Conservation (phyloP, 2,329 filamentous ascomycete genomes). For the Ambrosiella cleistominuta region DNA sequence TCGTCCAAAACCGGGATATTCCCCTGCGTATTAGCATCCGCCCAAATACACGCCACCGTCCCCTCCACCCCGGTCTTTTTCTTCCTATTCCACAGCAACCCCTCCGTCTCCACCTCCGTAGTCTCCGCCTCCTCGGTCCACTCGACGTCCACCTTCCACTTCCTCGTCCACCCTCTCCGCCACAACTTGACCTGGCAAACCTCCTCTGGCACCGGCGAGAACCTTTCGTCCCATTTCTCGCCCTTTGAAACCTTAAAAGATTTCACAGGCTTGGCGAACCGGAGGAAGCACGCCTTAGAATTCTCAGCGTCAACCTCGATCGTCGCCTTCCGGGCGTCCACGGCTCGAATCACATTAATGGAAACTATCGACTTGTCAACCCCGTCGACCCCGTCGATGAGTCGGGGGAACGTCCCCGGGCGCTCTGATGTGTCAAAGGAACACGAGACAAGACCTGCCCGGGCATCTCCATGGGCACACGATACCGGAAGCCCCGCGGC, state of each 20-base stretch:
- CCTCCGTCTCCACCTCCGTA: background rate
- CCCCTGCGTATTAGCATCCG: slow-evolving; percentile 56
- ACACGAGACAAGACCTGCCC: slow-evolving; percentile 44
- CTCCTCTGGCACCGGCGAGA: slow-evolving; percentile 45
- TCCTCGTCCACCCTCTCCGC: slow-evolving; percentile 60
- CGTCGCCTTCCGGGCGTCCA: slow-evolving; percentile 30
- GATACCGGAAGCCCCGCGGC: slow-evolving; percentile 42
- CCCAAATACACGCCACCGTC: slow-evolving; percentile 75
- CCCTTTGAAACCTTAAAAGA: slow-evolving; percentile 47
- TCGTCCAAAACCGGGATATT: slow-evolving; percentile 75
- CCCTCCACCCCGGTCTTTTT: slow-evolving; percentile 24
- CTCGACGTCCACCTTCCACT: slow-evolving; percentile 58
- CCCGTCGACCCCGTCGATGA: slow-evolving; percentile 15
- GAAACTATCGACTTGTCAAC: slow-evolving; percentile 35
- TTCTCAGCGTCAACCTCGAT: slow-evolving; percentile 55
- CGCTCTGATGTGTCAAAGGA: slow-evolving; percentile 40
- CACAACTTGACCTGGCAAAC: slow-evolving; percentile 58
- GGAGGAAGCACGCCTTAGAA: slow-evolving; percentile 60
- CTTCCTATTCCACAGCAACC: background rate
- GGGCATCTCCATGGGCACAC: slow-evolving; percentile 30
- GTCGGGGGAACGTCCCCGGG: slow-evolving; percentile 19
- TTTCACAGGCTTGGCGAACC: slow-evolving; percentile 50
- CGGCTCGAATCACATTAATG: slow-evolving; percentile 36
- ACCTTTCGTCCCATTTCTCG: slow-evolving; percentile 41
- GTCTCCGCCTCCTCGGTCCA: slow-evolving; percentile 30